Percentiles rank a stretch among this genome's conserved stretches.
Conservation (phyloP, 345 rosid genomes). For the Eucalyptus sp. region DNA sequence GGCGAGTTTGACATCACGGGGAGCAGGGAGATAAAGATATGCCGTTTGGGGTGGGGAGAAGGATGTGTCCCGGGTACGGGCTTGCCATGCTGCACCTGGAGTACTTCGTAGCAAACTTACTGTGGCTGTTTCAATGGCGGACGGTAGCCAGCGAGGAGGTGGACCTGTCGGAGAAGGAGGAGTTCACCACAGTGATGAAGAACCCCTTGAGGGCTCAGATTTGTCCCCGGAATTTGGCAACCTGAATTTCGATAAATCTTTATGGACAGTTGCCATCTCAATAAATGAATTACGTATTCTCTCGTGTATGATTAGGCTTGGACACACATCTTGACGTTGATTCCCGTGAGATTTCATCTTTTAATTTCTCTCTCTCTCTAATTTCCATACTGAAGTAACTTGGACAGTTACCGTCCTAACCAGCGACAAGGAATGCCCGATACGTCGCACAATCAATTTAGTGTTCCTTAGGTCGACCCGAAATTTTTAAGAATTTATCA, state of each 20-base stretch:
- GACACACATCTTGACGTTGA: not conserved
- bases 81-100: not conserved
- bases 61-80: not conserved
- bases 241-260: not conserved
- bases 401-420: not conserved
- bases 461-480: not conserved
- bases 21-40: not conserved
- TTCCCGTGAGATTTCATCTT: not conserved
- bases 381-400: not conserved
- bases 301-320: not conserved
- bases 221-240: not conserved
- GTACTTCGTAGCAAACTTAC: not conserved
- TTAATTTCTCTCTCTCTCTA: not conserved
- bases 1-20: not conserved
- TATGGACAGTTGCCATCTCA: not conserved
- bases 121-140: not conserved
- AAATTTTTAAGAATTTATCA: not conserved
- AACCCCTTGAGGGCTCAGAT: not conserved
- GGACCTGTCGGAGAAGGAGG: not conserved
- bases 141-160: not conserved
- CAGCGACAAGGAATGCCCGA: not conserved
- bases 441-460: not conserved
- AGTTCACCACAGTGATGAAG: conserved; percentile 4
- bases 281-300: not conserved
- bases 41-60: not conserved